Percentiles rank a stretch among this genome's conserved stretches.
phyloP scores from a whole-genome alignment of 2,329 filamentous ascomycete genomes.

The Tolypocladium album region DNA sequence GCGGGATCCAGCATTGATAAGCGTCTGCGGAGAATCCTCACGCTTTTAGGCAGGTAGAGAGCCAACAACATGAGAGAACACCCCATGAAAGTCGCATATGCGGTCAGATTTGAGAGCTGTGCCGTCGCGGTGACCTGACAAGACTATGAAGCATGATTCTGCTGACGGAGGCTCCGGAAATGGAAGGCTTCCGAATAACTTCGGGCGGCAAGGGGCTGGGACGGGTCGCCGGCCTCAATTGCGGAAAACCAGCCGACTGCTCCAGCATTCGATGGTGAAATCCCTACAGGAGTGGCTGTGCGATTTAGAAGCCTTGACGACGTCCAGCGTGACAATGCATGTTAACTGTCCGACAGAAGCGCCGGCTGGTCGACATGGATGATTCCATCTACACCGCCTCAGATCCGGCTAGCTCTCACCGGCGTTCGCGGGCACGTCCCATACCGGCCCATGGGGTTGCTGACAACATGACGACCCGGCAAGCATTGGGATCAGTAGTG shows the following conservation, averaged over 20 bases:
- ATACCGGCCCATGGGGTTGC: not conserved
- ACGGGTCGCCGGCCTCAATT: not conserved
- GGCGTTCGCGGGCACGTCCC: not conserved
- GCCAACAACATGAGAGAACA: not conserved
- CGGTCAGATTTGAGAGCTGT: conserved; percentile 1
- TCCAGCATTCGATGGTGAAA: no score
- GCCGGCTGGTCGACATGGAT: not conserved
- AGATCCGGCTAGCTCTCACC: not conserved
- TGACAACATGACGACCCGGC: not conserved
- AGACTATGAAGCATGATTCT: not conserved
- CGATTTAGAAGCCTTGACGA: not conserved
- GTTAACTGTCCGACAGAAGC: not conserved
- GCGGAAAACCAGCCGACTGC: no score
- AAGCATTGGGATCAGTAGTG: not conserved
- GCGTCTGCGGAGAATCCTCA: not conserved
- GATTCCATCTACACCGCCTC: not conserved
- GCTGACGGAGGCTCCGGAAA: not conserved
- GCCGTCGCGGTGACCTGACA: not conserved
- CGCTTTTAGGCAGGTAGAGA: not conserved
- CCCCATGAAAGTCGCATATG: not conserved
- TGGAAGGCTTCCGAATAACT: not conserved
- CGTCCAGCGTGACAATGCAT: not conserved
- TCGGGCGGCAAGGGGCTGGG: not conserved
- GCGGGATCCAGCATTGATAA: not conserved
- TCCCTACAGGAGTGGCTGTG: not conserved